Percentiles rank a stretch among this genome's conserved stretches.
phyloP scores from a whole-genome alignment of 2,329 filamentous ascomycete genomes.

The Hypoxylon sp. region DNA sequence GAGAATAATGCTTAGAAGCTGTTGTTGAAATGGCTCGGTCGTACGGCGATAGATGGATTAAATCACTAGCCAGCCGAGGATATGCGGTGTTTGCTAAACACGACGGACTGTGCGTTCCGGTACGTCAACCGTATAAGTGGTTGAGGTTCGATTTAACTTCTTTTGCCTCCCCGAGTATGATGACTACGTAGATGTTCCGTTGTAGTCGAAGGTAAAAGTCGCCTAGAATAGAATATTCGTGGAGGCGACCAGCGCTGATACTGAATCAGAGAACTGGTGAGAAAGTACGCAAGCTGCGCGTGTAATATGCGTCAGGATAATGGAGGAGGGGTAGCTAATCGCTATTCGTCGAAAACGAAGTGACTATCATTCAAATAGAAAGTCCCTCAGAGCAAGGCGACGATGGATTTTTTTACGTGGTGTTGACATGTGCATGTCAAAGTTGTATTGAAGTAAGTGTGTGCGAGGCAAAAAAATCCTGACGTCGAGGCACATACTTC shows the following conservation, averaged over 20 bases:
- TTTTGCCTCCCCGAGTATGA: background rate
- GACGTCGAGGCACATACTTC: constrained; percentile 40
- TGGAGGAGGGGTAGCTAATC: constrained; percentile 8
- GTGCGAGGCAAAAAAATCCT: constrained; percentile 44
- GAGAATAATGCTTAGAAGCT: constrained; percentile 8
- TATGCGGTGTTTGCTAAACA: constrained; percentile 24
- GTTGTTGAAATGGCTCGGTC: constrained; percentile 11
- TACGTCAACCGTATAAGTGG: background rate
- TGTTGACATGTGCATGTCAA: constrained; percentile 30
- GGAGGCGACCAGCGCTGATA: constrained; percentile 30
- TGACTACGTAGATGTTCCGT: background rate
- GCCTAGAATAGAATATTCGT: constrained; percentile 15
- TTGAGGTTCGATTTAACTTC: background rate
- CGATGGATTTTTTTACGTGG: constrained; percentile 17
- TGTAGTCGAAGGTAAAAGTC: constrained; percentile 1
- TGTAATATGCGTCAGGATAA: constrained; percentile 20
- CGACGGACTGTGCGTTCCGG: background rate
- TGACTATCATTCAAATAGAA: background rate
- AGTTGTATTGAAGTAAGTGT: constrained; percentile 21
- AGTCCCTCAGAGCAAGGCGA: constrained; percentile 9
- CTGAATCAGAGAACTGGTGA: constrained; percentile 6
- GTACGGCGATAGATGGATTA: constrained; percentile 8
- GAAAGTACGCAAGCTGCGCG: background rate
- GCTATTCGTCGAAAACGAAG: background rate
- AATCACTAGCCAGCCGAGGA: constrained; percentile 12